phyloP scores from a whole-genome alignment of 1,139 yeast species.

The Pichia sp. region DNA sequence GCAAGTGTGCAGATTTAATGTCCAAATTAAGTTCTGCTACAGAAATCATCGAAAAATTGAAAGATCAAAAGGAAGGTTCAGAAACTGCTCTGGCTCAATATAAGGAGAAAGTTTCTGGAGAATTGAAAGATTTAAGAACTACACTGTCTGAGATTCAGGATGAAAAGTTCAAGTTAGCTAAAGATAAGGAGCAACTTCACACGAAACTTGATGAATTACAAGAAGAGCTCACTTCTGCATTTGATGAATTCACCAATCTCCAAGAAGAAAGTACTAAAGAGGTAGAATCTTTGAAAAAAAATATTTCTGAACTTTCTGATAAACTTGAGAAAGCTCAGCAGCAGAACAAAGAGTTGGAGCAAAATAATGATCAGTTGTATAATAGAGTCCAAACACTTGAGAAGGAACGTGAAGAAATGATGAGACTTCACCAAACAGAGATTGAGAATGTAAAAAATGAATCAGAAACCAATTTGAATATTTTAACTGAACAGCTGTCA shows the following conservation, averaged over 20 bases:
- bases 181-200: conserved; percentile 10
- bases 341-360: conserved; percentile 15
- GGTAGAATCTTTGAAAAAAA: conserved; percentile 12
- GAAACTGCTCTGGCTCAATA: conserved; percentile 15
- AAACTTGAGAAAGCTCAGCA: conserved; percentile 22
- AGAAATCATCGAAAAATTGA: conserved; percentile 36
- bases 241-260: conserved; percentile 14
- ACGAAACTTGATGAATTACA: conserved; percentile 14
- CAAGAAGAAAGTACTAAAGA: conserved; percentile 19
- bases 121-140: conserved; percentile 12
- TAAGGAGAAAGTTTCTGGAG: conserved; percentile 9
- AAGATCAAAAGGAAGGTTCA: conserved; percentile 21
- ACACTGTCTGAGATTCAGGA: conserved; percentile 4
- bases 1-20: conserved; percentile 36
- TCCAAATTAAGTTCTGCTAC: conserved; percentile 43
- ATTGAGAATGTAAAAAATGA: conserved; percentile 3
- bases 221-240: conserved; percentile 19
- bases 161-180: conserved; percentile 10
- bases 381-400: conserved; percentile 5
- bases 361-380: conserved; percentile 4
- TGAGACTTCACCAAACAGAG: conserved; percentile 3
- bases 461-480: background rate
- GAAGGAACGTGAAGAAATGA: background rate
- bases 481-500: background rate
- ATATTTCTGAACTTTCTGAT: conserved; percentile 20